A percentile compares a stretch with the other conserved stretches of the same genome.
These are phyloP conservation scores for Canna indica DNA, from an alignment of 176 grass and related monocot species.

Conservation along the genomic window DNA sequence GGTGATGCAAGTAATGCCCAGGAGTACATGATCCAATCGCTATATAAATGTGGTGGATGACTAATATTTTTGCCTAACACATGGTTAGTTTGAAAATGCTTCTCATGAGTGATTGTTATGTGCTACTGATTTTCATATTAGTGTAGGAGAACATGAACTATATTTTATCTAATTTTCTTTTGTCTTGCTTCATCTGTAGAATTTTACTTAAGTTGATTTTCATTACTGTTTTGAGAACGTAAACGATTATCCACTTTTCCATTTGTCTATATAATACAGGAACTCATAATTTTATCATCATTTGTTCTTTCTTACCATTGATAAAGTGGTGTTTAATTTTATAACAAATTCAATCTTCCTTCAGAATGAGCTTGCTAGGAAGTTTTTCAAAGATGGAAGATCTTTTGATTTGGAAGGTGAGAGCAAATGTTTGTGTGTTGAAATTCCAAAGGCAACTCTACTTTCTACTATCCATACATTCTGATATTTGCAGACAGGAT, in stretches of 20 bases:
- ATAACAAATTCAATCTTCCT: not conserved
- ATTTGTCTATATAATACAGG: not conserved
- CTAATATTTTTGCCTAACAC: no score
- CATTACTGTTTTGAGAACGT: not conserved
- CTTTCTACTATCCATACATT: not conserved
- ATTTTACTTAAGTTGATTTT: not conserved
- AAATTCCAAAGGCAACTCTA: not conserved
- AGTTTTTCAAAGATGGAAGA: slow-evolving; percentile 93
- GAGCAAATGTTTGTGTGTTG: not conserved
- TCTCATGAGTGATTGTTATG: not conserved
- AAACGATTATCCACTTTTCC: not conserved
- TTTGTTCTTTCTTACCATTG: not conserved
- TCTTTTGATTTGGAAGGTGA: slow-evolving; percentile 87
- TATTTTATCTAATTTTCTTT: not conserved
- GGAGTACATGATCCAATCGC: no score
- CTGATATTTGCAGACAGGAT: not conserved
- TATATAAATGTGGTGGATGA: no score
- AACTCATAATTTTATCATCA: not conserved
- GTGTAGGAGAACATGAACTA: not conserved
- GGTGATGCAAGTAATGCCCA: no score
- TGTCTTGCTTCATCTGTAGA: not conserved
- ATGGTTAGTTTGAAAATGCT: not conserved
- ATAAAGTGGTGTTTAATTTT: not conserved
- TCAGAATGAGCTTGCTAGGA: slow-evolving; percentile 68
- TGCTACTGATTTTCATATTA: not conserved